Base-by-base conservation (phyloP, 2,329 filamentous ascomycete genomes). In the Fusarium floridanum region DNA sequence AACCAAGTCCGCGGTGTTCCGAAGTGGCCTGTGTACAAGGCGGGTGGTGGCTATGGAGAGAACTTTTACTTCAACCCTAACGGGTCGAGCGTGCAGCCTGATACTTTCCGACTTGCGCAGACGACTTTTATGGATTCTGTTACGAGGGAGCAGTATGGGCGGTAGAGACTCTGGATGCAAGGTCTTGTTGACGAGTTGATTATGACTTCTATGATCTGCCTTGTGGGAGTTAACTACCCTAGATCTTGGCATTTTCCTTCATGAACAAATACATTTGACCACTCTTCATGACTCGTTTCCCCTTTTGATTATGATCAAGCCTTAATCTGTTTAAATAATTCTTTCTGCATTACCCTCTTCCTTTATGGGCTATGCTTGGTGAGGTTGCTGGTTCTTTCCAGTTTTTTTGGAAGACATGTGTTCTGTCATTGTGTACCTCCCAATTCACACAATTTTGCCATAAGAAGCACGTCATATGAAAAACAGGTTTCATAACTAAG, bases 21-120 rank as follows among this genome's bases (percentile, higher is more conserved):
- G 0, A 36, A 75, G 34, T 77, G 76, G 76, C 76, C 76, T 17
- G 41, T 65, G 3, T 76, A 68, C 29, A 64, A 75, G 16, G 55
- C 48, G 1, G 71, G 57, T 1, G 75, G 76, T 10, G 76, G 76
- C 2, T 77, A 77, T 14, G 76, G 75, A 20, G 39, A 76, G 6
- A 74, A 73, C 53, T 75, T 77, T n/a, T 73, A 73, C 55, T 71
- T 77, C 17, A 75, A 74, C 3, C 76, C 76, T 5, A 77, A 77
- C 6, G 66, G 62, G 0, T 76, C 65, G 0, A 61, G 68, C 7
- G 64, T 74, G 1, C 61, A 73, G 20, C 69, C 71, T 43, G 76
- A 77, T 37, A 76, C 72, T n/a, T 67, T 76, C 22, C 60, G 76
- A 17, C 55, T 77, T 14, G 72, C 76, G 0, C 73, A 70, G 0